Base-by-base conservation (phyloP, 2,329 filamentous ascomycete species). In the Monilinia polystroma region DNA sequence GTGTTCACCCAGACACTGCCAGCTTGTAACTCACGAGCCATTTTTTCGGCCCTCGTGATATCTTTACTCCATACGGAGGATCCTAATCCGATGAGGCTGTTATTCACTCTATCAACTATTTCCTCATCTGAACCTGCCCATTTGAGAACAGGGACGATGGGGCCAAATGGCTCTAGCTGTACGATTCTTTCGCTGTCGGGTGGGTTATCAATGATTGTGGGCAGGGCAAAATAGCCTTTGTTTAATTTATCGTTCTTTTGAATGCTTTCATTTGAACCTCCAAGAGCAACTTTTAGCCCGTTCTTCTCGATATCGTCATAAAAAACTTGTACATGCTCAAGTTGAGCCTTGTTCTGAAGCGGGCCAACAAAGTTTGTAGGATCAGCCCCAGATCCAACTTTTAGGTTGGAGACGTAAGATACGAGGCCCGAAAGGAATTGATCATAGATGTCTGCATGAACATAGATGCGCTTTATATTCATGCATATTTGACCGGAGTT, bases 1-100 rank as follows among this genome's bases (percentile, higher is more conserved):
- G 78, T 79, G 76, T 89, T 89, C 70, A 89, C 82, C 82, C 84
- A 89, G 0, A 89, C 84, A 20, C 78, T 82, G 0, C 87, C 87
- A 0, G 84, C 81, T 70, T 86, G 81, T 6, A 89, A 73, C 59
- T 81, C 79, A 35, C 81, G 74, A 0, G 83, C 86, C 56, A 89
- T 82, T 5, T 78, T 77, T 49, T 80, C 79, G 0, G 84, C 86
- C 4, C 80, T 77, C 0, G 74, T 75, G 0, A 84, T 63, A 68
- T 89, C 84, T 26, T 78, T 80, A 20, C 80, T 83, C 80, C 86
- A 89, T 0, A 89, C 81, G 0, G 84, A 86, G 2, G 84, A 81
- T 0, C 84, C 84, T 0, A 88, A 79, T 0, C 84, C 85, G 26
- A 79, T 81, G 23, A 83, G 78, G 1, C 77, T 76, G 18, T 80